Conservation (phyloP, 2,329 filamentous ascomycete species). For the Allantophomopsis lycopodina region DNA sequence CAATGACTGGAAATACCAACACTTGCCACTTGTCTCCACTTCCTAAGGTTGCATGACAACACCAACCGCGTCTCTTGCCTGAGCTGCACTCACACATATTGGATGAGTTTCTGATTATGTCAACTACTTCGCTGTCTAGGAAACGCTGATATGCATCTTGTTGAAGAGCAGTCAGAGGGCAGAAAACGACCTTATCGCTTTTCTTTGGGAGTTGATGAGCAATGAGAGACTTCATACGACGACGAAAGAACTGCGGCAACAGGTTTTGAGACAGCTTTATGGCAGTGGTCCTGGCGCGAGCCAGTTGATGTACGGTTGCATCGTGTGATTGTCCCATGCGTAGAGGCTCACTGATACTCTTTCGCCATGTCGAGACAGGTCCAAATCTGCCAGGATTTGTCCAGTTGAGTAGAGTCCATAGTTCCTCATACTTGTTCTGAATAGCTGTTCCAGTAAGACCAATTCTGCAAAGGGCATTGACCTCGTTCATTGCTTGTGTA, state of each 20-base stretch:
- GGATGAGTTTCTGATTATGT: slow-evolving; percentile 52
- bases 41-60: slow-evolving; percentile 50
- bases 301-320: slow-evolving; percentile 71
- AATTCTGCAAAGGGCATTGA: slow-evolving; percentile 86
- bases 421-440: slow-evolving; percentile 93
- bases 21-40: slow-evolving; percentile 31
- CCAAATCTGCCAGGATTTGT: slow-evolving; percentile 70
- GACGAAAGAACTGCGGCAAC: slow-evolving; percentile 77
- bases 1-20: slow-evolving; percentile 75
- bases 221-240: slow-evolving; percentile 86
- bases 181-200: slow-evolving; percentile 88
- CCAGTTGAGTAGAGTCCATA: slow-evolving; percentile 96
- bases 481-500: slow-evolving; percentile 74
- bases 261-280: slow-evolving; percentile 77
- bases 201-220: slow-evolving; percentile 90
- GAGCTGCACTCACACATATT: slow-evolving; percentile 59
- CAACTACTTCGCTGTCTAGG: slow-evolving; percentile 57
- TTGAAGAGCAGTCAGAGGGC: slow-evolving; percentile 73
- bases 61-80: slow-evolving; percentile 64
- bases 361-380: slow-evolving; percentile 61
- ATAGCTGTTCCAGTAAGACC: slow-evolving; percentile 92
- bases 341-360: slow-evolving; percentile 64
- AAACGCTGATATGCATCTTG: slow-evolving; percentile 72
- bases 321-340: slow-evolving; percentile 86
- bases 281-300: slow-evolving; percentile 67